Evolutionary conservation across 2,329 filamentous ascomycete species (phyloP), one percentile per base, ranked within the genome.

Genomic region (Drechslerella dactyloides): DNA sequence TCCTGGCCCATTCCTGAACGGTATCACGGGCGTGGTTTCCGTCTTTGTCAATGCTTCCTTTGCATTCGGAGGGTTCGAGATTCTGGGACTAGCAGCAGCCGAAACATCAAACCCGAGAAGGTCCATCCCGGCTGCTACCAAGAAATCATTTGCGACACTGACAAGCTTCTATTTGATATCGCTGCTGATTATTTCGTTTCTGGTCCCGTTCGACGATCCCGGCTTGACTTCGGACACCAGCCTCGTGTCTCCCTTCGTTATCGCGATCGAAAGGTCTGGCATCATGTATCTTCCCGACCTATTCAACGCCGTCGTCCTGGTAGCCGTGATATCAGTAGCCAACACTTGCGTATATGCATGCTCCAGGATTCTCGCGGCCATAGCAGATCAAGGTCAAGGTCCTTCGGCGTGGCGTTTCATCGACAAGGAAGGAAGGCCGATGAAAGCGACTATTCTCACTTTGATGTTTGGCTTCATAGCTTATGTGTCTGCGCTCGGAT

Each of bases 231-330:
- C 78, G 40, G 78, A 79, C 23, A 57, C 61, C 17, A 76, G 74
- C 17, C 78, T 76, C n/a, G 57, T 42, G n/a, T 72, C 68, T 40
- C 88, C 88, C 0, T 89, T 89, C 75, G 87, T 90, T 69, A 85
- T 90, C 74, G 85, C 85, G 27, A 86, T 86, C 69, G 79, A 84
- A 72, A 82, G 86, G 69, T 86, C 86, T 6, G 85, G 86, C 46
- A 84, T 90, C 44, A 77, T 78, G 2, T 84, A 84, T 2, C 82
- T 89, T 15, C 85, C 86, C 21, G 84, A 82, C 24, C 84, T 90
- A 74, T 87, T 90, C 82, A 89, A 89, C 78, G 86, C 83, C 11
- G 83, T 89, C 57, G 86, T 89, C 75, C 81, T 87, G 55, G 82
- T 87, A 48, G 84, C 85, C 1, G 85, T 87, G 33, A 79, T 87